Evolutionary conservation across 148 eudicot species (phyloP).

Genomic region (Rhododendron kiyosumense): DNA sequence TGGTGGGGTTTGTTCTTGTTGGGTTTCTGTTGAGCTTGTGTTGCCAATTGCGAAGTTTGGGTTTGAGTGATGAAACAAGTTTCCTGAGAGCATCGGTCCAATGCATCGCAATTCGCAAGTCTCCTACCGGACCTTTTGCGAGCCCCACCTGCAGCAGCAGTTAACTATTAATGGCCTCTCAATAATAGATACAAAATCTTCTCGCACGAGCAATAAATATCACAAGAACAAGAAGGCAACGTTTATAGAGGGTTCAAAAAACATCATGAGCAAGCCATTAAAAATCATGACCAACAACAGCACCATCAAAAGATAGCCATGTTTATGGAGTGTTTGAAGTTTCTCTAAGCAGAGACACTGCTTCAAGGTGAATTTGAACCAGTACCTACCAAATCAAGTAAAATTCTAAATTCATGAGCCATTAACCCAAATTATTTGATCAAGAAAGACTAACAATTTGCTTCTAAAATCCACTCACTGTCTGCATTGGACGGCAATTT

Average conservation of each 20-base stretch:
- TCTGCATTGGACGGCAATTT: no score
- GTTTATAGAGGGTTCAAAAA: background rate
- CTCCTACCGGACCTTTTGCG: no score
- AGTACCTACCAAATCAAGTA: no score
- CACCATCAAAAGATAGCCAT: background rate
- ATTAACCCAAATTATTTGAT: no score
- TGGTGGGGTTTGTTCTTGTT: slow-evolving; percentile 20
- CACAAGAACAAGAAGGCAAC: background rate
- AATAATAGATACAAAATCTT: background rate
- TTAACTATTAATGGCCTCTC: slow-evolving; percentile 4
- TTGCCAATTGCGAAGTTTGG: background rate
- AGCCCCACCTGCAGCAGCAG: slow-evolving; percentile 46
- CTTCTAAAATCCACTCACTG: no score
- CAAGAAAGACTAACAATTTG: no score
- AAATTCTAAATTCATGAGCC: no score
- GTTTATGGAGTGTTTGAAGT: no score
- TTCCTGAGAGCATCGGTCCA: background rate
- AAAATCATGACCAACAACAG: background rate
- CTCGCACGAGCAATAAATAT: background rate
- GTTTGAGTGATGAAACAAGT: no score
- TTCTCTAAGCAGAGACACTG: no score
- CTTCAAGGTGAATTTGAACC: no score
- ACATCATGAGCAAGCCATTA: background rate
- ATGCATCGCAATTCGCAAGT: background rate
- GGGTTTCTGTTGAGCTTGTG: background rate